phyloP scores from a whole-genome alignment of 2,329 filamentous ascomycete species.

The Macrophomina tecta region DNA sequence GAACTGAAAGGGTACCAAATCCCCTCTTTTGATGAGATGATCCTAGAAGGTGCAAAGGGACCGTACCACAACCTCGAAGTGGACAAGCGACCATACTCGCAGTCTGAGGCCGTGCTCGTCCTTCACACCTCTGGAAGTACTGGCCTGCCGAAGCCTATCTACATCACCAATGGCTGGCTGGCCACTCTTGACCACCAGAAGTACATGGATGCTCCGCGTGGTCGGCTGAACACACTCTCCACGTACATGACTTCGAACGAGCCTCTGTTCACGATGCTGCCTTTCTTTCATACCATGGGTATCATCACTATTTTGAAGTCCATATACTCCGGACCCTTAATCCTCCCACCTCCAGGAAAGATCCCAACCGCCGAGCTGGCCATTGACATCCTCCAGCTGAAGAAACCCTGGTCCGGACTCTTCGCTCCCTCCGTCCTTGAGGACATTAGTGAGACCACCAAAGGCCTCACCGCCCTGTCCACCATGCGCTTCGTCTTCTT shows the following conservation, averaged over 20 bases:
- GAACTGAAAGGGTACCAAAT: conserved; percentile 8
- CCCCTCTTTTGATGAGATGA: conserved; percentile 24
- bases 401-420: conserved; percentile 33
- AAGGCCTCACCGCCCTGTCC: conserved; percentile 34
- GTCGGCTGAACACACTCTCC: conserved; percentile 27
- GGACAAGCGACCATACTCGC: conserved; percentile 22
- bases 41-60: conserved; percentile 14
- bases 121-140: conserved; percentile 46
- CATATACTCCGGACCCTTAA: conserved; percentile 30
- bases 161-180: conserved; percentile 32
- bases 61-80: conserved; percentile 1
- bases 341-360: conserved; percentile 25
- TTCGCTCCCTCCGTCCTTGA: conserved; percentile 37
- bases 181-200: conserved; percentile 31
- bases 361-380: conserved; percentile 30
- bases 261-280: conserved; percentile 27
- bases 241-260: conserved; percentile 24
- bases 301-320: conserved; percentile 30
- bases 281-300: conserved; percentile 32
- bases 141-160: conserved; percentile 42
- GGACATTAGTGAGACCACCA: conserved; percentile 35
- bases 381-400: conserved; percentile 30
- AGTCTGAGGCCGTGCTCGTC: conserved; percentile 35
- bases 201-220: conserved; percentile 30
- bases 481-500: conserved; percentile 33